phyloP scores from a whole-genome alignment of 2,329 filamentous ascomycete species.

The Passalora sequoiae region DNA sequence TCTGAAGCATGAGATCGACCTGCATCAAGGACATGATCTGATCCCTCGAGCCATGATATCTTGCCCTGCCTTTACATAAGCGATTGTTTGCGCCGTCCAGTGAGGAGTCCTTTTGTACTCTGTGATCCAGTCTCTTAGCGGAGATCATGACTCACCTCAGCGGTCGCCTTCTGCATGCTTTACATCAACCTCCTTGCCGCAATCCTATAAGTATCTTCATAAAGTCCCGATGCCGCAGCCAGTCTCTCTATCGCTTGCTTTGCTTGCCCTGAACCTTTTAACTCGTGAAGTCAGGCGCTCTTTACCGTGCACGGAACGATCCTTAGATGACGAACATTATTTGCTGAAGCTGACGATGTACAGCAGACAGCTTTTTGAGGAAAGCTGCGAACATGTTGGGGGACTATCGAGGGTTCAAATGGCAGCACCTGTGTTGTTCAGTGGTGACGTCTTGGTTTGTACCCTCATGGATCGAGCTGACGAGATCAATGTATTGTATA shows the following conservation, averaged over 20 bases:
- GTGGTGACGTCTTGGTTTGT: neutral
- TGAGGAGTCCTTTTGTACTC: neutral
- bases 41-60: constrained; percentile 5
- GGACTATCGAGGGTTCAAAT: constrained; percentile 11
- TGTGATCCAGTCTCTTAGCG: neutral
- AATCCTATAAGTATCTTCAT: constrained; percentile 7
- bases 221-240: neutral
- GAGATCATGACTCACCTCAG: no score
- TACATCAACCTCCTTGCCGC: neutral
- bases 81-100: neutral
- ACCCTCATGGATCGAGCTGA: neutral
- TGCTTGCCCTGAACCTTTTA: neutral
- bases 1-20: neutral
- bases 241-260: neutral
- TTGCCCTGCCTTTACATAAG: neutral
- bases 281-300: constrained; percentile 3
- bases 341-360: constrained; percentile 7
- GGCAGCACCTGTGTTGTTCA: neutral
- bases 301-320: constrained; percentile 3
- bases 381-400: constrained; percentile 10
- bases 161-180: constrained; percentile 2
- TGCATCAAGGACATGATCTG: constrained; percentile 3
- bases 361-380: constrained; percentile 9
- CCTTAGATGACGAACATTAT: constrained; percentile 7
- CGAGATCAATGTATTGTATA: neutral